A percentile compares a stretch with the other conserved stretches of the same genome.
These are phyloP conservation scores for Citrus medica DNA, from an alignment of 345 rosid genomes.

Conservation along the genomic window DNA sequence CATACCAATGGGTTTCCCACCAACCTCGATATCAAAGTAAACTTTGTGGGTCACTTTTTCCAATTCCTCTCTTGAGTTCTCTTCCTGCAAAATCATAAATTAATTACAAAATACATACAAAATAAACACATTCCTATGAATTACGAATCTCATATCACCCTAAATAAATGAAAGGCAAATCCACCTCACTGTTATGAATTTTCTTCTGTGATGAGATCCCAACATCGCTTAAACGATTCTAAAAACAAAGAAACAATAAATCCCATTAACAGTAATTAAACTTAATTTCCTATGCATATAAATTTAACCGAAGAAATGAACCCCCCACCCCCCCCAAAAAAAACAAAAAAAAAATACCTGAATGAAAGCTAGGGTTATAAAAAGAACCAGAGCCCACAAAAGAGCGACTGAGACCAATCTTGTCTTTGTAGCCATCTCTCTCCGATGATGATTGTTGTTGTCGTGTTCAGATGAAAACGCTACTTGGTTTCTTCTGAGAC, in stretches of 20 bases:
- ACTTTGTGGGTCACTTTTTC: conserved; percentile 80
- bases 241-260: conserved; percentile 2
- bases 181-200: conserved; percentile 18
- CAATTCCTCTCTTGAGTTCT: conserved; percentile 39
- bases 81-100: conserved; percentile 32
- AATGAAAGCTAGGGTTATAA: conserved; percentile 61
- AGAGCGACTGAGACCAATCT: conserved; percentile 45
- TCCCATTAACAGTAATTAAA: not conserved
- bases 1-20: conserved; percentile 78
- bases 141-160: not conserved
- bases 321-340: too few species aligned
- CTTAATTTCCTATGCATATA: not conserved
- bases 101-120: not conserved
- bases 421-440: conserved; percentile 51
- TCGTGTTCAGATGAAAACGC: not conserved
- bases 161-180: conserved; percentile 22
- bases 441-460: not conserved
- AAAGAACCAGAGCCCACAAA: conserved; percentile 55
- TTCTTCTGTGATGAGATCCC: conserved; percentile 40
- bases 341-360: conserved; percentile 40
- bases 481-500: not conserved
- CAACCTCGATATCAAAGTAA: conserved; percentile 83
- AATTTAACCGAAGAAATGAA: not conserved
- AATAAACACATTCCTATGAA: not conserved
- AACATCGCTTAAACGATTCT: conserved; percentile 59